These are phyloP conservation scores for Suhomyces sp. DNA, from an alignment of 805 yeast genomes.

Conservation along the genomic window DNA sequence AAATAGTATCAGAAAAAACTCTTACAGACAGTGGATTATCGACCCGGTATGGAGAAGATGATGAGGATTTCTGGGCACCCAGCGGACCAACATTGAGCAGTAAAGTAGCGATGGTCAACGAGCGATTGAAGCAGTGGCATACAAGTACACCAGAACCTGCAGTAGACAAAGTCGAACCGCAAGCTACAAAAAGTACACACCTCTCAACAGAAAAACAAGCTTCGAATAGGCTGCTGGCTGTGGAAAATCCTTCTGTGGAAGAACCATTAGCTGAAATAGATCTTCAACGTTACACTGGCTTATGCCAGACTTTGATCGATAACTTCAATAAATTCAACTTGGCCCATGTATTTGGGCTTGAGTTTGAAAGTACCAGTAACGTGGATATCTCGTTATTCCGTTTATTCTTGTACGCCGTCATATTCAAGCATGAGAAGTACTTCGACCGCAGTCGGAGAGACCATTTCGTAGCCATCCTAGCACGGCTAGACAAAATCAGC, in stretches of 20 bases:
- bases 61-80: neutral
- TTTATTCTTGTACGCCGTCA: constrained; percentile 12
- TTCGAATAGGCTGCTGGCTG: neutral
- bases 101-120: neutral
- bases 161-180: neutral
- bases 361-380: neutral
- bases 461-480: constrained; percentile 4
- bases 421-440: constrained; percentile 10
- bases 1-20: neutral
- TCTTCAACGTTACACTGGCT: neutral
- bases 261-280: neutral
- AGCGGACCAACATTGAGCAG: neutral
- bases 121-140: neutral
- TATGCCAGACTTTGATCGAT: neutral
- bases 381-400: constrained; percentile 5
- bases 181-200: neutral
- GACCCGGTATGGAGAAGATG: neutral
- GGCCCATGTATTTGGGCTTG: neutral
- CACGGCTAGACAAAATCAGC: constrained; percentile 4
- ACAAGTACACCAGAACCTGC: neutral
- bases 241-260: neutral
- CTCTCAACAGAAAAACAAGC: neutral
- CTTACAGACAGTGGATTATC: neutral
- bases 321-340: constrained; percentile 1
- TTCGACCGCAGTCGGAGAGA: constrained; percentile 2